These are phyloP conservation scores for Tolypocladium paradoxum DNA, from an alignment of 2,329 filamentous ascomycete species.

Conservation along the genomic window DNA sequence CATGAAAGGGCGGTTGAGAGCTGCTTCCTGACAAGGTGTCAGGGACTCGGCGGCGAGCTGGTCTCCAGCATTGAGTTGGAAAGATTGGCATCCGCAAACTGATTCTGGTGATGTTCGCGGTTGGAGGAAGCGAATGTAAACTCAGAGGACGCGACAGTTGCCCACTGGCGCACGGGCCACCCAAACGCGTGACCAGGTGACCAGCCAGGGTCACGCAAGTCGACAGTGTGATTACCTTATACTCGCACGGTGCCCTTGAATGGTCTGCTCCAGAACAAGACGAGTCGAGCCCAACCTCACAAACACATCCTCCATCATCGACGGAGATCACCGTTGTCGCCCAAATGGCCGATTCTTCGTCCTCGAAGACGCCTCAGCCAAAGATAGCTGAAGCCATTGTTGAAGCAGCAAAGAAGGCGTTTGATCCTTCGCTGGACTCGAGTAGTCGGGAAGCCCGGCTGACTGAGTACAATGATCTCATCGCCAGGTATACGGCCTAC, in stretches of 20 bases:
- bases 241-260: not conserved
- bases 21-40: not conserved
- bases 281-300: not conserved
- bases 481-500: constrained; percentile 32
- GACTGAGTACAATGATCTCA: constrained; percentile 32
- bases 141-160: not conserved
- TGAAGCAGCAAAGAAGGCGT: constrained; percentile 35
- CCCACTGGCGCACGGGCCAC: not conserved
- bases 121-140: not conserved
- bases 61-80: not conserved
- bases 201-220: not conserved
- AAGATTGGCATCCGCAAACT: not conserved
- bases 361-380: constrained; percentile 9
- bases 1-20: constrained; percentile 1
- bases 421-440: constrained; percentile 29
- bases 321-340: not conserved
- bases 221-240: not conserved
- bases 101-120: not conserved
- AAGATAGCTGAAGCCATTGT: constrained; percentile 24
- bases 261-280: not conserved
- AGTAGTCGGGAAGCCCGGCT: constrained; percentile 22
- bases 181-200: constrained; percentile 18
- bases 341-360: constrained; percentile 17
- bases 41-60: not conserved
- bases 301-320: not conserved